Conservation (phyloP, 176 grass and related monocot genomes). For the Olyra latifolia region DNA sequence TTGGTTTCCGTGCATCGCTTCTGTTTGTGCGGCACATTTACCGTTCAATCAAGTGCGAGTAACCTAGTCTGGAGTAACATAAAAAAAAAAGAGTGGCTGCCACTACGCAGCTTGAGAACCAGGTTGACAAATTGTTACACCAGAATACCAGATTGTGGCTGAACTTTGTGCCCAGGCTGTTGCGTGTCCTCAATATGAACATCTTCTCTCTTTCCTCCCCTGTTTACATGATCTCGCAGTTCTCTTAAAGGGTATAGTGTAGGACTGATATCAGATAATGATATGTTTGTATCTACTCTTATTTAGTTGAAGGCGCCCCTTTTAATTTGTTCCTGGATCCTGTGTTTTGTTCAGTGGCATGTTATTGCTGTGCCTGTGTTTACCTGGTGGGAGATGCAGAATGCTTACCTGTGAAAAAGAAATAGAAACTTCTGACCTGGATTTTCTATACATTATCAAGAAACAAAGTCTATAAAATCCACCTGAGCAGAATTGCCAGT, state of each 20-base stretch:
- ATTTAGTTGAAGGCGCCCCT: neutral
- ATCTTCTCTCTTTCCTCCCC: neutral
- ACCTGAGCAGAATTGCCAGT: neutral
- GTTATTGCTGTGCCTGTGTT: constrained; percentile 10
- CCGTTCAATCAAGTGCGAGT: constrained; percentile 93
- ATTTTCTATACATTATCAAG: neutral
- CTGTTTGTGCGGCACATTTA: constrained; percentile 91
- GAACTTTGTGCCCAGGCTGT: constrained; percentile 23
- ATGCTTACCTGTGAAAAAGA: neutral
- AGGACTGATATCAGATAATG: constrained; percentile 14
- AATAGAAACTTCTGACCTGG: neutral
- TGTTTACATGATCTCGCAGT: neutral
- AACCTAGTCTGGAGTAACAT: neutral
- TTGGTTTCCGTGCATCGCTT: constrained; percentile 81
- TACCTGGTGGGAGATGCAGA: neutral
- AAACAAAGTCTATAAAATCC: neutral
- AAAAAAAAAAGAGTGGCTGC: neutral
- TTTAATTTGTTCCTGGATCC: neutral
- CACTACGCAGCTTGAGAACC: neutral
- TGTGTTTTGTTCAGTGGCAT: neutral
- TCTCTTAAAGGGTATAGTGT: neutral
- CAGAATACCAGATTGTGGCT: neutral
- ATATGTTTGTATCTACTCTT: constrained; percentile 16
- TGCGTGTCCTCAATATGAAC: constrained; percentile 3
- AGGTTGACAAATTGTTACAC: neutral